phyloP scores from a whole-genome alignment of 2,329 filamentous ascomycete species.

The Diaporthe nobilis region DNA sequence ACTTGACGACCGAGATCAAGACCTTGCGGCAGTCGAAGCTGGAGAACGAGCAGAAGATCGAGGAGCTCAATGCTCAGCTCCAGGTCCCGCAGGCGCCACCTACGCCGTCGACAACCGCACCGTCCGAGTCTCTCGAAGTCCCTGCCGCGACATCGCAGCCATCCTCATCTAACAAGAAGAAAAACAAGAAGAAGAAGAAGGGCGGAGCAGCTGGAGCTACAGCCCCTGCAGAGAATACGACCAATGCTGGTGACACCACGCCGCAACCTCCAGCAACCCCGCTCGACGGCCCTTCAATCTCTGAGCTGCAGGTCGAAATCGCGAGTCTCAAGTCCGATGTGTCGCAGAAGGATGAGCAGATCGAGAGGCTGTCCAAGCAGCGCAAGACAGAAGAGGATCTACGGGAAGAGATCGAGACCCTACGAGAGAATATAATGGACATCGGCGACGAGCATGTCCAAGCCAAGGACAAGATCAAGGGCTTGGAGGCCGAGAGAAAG shows the following conservation, averaged over 20 bases:
- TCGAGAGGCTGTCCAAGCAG: slow-evolving; percentile 78
- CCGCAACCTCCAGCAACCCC: slow-evolving; percentile 53
- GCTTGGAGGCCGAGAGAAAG: slow-evolving; percentile 77
- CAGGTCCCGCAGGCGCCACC: slow-evolving; percentile 46
- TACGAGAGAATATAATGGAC: slow-evolving; percentile 83
- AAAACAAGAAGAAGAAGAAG: slow-evolving; percentile 94
- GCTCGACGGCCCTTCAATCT: slow-evolving; percentile 49
- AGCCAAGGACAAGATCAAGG: slow-evolving; percentile 82
- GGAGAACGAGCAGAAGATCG: slow-evolving; percentile 58
- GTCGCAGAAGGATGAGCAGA: slow-evolving; percentile 77
- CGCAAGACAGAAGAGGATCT: slow-evolving; percentile 83
- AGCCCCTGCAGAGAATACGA: slow-evolving; percentile 55
- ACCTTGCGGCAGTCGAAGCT: slow-evolving; percentile 54
- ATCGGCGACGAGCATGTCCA: slow-evolving; percentile 89
- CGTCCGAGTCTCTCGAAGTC: slow-evolving; percentile 34
- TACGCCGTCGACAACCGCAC: slow-evolving; percentile 43
- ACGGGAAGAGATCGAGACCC: slow-evolving; percentile 86
- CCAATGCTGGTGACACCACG: slow-evolving; percentile 52
- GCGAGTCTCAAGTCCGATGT: slow-evolving; percentile 66
- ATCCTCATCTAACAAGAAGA: slow-evolving; percentile 64
- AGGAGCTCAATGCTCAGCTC: slow-evolving; percentile 57
- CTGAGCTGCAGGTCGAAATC: slow-evolving; percentile 64
- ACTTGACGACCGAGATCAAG: slow-evolving; percentile 62
- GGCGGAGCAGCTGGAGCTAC: slow-evolving; percentile 65
- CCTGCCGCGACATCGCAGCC: slow-evolving; percentile 39